Conservation (phyloP, 1,139 yeast genomes). For the Arxiozyma slooffiae region DNA sequence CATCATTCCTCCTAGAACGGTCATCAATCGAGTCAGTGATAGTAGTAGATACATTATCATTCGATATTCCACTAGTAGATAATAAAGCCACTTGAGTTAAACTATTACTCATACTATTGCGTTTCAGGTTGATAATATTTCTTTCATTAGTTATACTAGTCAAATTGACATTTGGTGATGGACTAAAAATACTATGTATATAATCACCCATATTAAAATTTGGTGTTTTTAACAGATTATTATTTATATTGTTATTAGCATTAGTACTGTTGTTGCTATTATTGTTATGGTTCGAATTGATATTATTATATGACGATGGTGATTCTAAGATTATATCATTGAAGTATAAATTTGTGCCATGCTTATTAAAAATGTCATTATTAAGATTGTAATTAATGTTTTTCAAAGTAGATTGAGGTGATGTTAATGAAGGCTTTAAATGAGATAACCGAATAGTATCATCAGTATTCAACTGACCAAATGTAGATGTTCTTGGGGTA, state of each 20-base stretch:
- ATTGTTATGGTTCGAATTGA: conserved; percentile 1
- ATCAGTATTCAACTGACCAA: conserved; percentile 11
- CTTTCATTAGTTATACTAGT: not conserved
- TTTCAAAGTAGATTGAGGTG: conserved; percentile 29
- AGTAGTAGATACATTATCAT: not conserved
- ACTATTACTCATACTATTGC: conserved; percentile 6
- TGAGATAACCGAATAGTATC: conserved; percentile 26
- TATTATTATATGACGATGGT: conserved; percentile 20
- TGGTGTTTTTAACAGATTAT: conserved; percentile 23
- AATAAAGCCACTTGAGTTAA: conserved; percentile 2
- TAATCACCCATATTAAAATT: conserved; percentile 31
- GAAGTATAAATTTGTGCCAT: conserved; percentile 7
- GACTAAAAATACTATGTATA: conserved; percentile 30
- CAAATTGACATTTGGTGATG: conserved; percentile 25
- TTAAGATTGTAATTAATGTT: conserved; percentile 1
- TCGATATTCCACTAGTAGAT: not conserved
- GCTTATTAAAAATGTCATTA: conserved; percentile 3
- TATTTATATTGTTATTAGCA: conserved; percentile 1
- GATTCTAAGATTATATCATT: conserved; percentile 24
- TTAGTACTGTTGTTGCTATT: conserved; percentile 2
- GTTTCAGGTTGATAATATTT: not conserved
- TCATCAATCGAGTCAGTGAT: not conserved
- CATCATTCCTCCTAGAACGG: not conserved
- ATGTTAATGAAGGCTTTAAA: conserved; percentile 23
- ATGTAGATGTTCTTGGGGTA: conserved; percentile 19